Evolutionary conservation across 179 eudicot species (phyloP).

Genomic region (Beta lomatogona): DNA sequence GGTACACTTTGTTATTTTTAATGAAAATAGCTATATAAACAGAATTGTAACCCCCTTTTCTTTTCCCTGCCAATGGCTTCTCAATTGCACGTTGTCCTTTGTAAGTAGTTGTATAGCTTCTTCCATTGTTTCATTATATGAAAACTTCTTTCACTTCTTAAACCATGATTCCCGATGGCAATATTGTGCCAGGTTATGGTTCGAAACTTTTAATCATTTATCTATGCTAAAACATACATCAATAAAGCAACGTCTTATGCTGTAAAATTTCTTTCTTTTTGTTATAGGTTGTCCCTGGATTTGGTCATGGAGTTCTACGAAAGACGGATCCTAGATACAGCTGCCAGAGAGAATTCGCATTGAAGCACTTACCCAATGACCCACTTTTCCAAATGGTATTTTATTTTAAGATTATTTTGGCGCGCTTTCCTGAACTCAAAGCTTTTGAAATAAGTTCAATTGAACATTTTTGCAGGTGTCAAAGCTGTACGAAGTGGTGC

Average conservation of each 20-base stretch:
- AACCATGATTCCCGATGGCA: background rate
- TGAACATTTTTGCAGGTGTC: slow-evolving; percentile 58
- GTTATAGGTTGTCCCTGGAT: slow-evolving; percentile 94
- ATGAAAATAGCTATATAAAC: background rate
- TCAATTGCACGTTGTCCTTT: background rate
- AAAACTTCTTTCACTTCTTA: background rate
- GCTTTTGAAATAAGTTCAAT: slow-evolving; percentile 5
- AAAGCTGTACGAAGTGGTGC: slow-evolving; percentile 94
- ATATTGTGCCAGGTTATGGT: too few species aligned
- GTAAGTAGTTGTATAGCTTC: background rate
- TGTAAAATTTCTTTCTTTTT: background rate
- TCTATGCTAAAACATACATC: background rate
- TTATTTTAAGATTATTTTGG: slow-evolving; percentile 6
- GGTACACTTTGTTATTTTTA: background rate
- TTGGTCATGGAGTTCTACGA: slow-evolving; percentile 96
- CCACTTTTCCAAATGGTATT: slow-evolving; percentile 83
- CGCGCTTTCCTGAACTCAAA: background rate
- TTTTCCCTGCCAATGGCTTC: background rate
- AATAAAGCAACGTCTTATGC: background rate
- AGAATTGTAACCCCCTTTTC: background rate
- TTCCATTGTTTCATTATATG: background rate
- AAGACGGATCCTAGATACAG: slow-evolving; percentile 96
- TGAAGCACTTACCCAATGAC: slow-evolving; percentile 94
- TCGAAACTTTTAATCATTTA: too few species aligned
- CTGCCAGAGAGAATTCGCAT: slow-evolving; percentile 96